Base-by-base conservation (phyloP, 2,329 filamentous ascomycete genomes). In the Xylariaceae sp. region DNA sequence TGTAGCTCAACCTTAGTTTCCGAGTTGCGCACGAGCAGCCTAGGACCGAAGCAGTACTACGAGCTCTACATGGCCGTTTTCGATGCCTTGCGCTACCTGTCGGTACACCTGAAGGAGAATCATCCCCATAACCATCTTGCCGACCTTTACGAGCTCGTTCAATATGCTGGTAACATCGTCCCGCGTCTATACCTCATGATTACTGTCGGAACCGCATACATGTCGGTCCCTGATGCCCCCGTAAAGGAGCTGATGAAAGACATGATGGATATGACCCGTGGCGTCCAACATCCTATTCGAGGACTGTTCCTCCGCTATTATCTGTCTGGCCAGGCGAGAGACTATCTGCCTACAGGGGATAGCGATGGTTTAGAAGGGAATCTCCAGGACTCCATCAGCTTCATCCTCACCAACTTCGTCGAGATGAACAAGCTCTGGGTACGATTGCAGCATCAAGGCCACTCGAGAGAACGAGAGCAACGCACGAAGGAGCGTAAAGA, bases 401-500 rank as follows among this genome's bases (percentile, higher is more conserved):
- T 99, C 72, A 89, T 98, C 53, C 79, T 99, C 71, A 99, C 95
- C 59, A 99, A 99, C 70, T 99, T 99, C 71, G 95, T 99, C 67
- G 95, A 99, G 78, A 99, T 99, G 95, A 99, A 99, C 79, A 99
- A 99, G 82, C 83, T 99, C 29, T 99, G 95, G 95, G 95, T 99
- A 62, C 88, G 95, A 39, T 79, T 98, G 71, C 95, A 99, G 74
- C 95, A 99, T 74, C 95, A 99, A 73, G 95, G 95, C 23, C 95
- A 97, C 72, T 99, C 95, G 34, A 85, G 94, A 68, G 95, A 99
- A 76, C 84, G 95, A 49, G 95, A 99, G 63, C 89, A 96, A 77
- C 84, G 95, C 67, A 96, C 92, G 56, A 92, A 95, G 69, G 95
- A 99, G 78, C 84, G 95, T 67, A 93, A 96, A 74, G 96, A 99